Percentiles rank a stretch among this genome's conserved stretches.
phyloP scores from a whole-genome alignment of 1,139 yeast genomes.

The Zygosaccharomyces pseudobailii region DNA sequence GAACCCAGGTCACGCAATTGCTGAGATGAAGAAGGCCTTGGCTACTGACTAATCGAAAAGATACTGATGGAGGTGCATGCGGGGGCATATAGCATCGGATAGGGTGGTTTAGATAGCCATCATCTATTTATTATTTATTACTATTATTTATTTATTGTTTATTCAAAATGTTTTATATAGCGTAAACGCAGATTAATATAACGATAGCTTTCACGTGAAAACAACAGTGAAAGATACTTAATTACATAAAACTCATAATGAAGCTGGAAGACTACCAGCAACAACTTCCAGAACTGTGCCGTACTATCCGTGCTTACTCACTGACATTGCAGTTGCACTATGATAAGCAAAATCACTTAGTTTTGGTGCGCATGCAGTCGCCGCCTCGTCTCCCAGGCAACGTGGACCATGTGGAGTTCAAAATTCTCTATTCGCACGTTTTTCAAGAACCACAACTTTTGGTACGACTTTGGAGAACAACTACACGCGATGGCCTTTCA shows the following conservation, averaged over 20 bases:
- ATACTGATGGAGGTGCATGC: slow-evolving; percentile 2
- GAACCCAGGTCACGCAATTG: slow-evolving; percentile 97
- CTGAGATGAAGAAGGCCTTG: slow-evolving; percentile 91
- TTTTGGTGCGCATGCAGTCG: slow-evolving; percentile 2
- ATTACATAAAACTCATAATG: not conserved
- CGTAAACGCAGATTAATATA: too few species aligned
- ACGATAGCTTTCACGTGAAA: too few species aligned
- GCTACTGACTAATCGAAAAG: slow-evolving; percentile 54
- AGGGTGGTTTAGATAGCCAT: not conserved
- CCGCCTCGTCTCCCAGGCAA: slow-evolving; percentile 1
- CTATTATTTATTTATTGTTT: slow-evolving; percentile 2
- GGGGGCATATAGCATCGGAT: slow-evolving; percentile 3
- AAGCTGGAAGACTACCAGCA: not conserved
- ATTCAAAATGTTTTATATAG: not conserved
- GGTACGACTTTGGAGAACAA: slow-evolving; percentile 18
- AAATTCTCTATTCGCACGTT: slow-evolving; percentile 14
- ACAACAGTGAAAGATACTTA: too few species aligned
- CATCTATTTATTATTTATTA: slow-evolving; percentile 6
- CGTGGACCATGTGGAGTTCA: slow-evolving; percentile 11
- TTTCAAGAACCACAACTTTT: slow-evolving; percentile 24
- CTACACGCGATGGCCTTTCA: not conserved
- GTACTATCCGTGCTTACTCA: not conserved
- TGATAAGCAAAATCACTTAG: not conserved
- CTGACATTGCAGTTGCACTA: not conserved
- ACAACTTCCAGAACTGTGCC: not conserved